Evolutionary conservation across 352 stramenopile species (phyloP).

Genomic region (Pythium folliculosum): DNA sequence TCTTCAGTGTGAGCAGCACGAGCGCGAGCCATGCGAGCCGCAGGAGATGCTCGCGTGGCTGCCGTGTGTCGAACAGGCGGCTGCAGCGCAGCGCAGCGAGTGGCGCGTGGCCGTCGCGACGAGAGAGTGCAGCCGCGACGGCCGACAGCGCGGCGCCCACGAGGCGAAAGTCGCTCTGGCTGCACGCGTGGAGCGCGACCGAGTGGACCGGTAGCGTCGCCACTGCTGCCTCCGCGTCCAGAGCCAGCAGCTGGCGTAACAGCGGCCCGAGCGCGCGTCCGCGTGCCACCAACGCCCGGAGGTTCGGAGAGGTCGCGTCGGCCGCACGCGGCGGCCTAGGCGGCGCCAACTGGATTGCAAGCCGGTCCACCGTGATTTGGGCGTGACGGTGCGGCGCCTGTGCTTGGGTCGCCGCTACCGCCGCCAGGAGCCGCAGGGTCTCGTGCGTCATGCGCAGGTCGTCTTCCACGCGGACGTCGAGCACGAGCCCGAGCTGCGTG

Average conservation of each 20-base stretch:
- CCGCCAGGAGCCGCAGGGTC: background rate
- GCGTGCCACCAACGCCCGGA: background rate
- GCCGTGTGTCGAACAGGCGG: background rate
- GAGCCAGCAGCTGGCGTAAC: background rate
- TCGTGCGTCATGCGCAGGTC: background rate
- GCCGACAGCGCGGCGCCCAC: background rate
- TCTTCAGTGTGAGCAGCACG: background rate
- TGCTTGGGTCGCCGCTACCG: no score
- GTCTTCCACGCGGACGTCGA: background rate
- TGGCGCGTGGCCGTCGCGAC: background rate
- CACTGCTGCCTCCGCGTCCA: no score
- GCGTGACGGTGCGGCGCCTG: background rate
- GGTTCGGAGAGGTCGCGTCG: background rate
- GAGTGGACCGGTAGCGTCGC: background rate
- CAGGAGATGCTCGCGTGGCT: background rate
- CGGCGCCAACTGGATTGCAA: background rate
- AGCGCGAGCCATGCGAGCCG: conserved; percentile 1
- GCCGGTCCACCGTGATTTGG: background rate
- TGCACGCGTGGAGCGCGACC: background rate
- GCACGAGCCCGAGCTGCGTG: background rate
- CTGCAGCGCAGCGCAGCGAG: background rate
- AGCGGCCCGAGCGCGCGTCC: background rate
- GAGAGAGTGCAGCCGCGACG: background rate
- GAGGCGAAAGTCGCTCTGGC: background rate
- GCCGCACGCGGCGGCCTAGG: background rate